Evolutionary conservation across 495 filamentous ascomycete species (phyloP).

Genomic region (Aspergillus affinis): DNA sequence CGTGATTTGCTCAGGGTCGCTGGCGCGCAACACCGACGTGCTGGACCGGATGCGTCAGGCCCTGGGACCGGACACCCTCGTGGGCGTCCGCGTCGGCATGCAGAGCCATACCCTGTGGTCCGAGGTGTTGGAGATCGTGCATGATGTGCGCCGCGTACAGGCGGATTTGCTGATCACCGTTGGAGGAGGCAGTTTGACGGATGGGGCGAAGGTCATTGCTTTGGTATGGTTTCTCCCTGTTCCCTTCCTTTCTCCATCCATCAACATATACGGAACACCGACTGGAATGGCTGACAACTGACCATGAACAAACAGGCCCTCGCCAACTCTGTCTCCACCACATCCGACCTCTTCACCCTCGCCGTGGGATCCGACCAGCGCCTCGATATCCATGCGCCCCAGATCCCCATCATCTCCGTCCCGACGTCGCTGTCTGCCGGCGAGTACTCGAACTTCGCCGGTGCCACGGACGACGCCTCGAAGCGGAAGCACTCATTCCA

Average conservation of each 20-base stretch:
- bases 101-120: conserved; percentile 59
- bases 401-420: conserved; percentile 57
- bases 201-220: conserved; percentile 59
- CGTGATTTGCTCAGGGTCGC: conserved; percentile 59
- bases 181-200: conserved; percentile 61
- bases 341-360: conserved; percentile 45
- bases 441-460: conserved; percentile 58
- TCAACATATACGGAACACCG: background rate
- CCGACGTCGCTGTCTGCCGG: conserved; percentile 64
- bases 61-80: conserved; percentile 43
- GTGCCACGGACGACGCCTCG: conserved; percentile 54
- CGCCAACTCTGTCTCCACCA: conserved; percentile 46
- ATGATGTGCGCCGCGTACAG: conserved; percentile 44
- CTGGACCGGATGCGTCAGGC: conserved; percentile 45
- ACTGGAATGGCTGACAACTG: background rate
- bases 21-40: conserved; percentile 53
- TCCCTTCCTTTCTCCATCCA: background rate
- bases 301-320: conserved; percentile 32
- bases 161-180: conserved; percentile 61
- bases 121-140: conserved; percentile 55
- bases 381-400: conserved; percentile 34
- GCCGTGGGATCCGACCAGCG: conserved; percentile 34
- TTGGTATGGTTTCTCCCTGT: conserved; percentile 37
- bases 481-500: conserved; percentile 54
- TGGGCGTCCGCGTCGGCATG: conserved; percentile 57